Percentiles rank a stretch among this genome's conserved stretches.
phyloP scores from a whole-genome alignment of 306 rosid species.

The Rosa multiflora region DNA sequence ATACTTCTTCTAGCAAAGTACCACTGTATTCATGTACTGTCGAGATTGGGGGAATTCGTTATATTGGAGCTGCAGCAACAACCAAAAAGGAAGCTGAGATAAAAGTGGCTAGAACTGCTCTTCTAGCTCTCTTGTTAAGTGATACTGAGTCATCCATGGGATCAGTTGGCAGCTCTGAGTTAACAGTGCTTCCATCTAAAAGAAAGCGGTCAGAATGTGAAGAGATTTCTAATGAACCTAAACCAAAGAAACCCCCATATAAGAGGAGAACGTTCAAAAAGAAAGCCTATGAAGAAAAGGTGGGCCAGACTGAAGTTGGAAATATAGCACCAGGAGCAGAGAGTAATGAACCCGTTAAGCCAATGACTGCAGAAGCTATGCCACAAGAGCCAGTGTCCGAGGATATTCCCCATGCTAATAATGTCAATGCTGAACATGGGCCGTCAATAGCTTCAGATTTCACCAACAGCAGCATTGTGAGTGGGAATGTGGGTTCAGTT shows the following conservation, averaged over 20 bases:
- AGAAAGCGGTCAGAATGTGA: constrained; percentile 46
- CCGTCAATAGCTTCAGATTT: too few relatives aligned
- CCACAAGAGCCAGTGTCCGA: too few relatives aligned
- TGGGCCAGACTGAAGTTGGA: constrained; percentile 20
- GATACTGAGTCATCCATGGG: constrained; percentile 45
- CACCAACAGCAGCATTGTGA: too few relatives aligned
- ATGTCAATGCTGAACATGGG: too few relatives aligned
- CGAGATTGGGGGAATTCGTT: constrained; percentile 83
- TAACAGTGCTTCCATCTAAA: constrained; percentile 76
- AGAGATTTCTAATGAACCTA: constrained; percentile 39
- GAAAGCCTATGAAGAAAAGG: constrained; percentile 32
- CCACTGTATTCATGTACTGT: constrained; percentile 63
- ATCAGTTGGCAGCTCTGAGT: constrained; percentile 38
- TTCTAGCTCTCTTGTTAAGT: constrained; percentile 69
- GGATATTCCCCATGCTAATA: constrained; percentile 5
- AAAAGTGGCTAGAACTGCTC: constrained; percentile 96
- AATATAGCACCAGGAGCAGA: constrained; percentile 11
- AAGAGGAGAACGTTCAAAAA: constrained; percentile 46
- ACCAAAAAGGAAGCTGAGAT: constrained; percentile 97
- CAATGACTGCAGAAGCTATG: background rate
- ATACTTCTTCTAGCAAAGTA: constrained; percentile 49
- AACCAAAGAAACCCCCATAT: constrained; percentile 53
- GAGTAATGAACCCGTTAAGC: constrained; percentile 10
- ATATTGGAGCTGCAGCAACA: constrained; percentile 77
- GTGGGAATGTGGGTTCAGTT: too few relatives aligned